These are phyloP conservation scores for Silene uniflora DNA, from an alignment of 148 eudicot species.

Conservation along the genomic window DNA sequence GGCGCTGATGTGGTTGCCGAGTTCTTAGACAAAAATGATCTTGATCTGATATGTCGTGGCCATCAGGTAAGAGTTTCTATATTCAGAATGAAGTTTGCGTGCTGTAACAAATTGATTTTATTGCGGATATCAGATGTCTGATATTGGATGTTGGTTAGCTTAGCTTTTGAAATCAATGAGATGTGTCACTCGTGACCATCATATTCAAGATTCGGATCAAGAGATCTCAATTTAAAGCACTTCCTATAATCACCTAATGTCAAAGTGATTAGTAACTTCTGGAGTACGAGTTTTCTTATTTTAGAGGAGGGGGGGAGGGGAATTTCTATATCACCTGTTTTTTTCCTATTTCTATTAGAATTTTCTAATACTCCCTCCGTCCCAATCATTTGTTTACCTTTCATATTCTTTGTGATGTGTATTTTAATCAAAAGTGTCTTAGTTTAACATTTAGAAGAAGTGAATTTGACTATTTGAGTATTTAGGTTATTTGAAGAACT, in stretches of 20 bases:
- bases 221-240: background rate
- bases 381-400: too few relatives aligned
- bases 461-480: background rate
- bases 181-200: background rate
- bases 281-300: background rate
- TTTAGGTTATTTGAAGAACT: background rate
- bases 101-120: background rate
- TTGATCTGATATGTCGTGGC: conserved; percentile 83
- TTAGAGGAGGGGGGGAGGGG: too few relatives aligned
- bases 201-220: background rate
- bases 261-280: background rate
- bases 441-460: background rate
- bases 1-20: conserved; percentile 72
- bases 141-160: background rate
- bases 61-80: conserved; percentile 61
- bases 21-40: conserved; percentile 68
- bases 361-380: too few relatives aligned
- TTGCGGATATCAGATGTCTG: background rate
- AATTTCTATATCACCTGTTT: too few relatives aligned
- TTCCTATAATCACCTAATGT: background rate
- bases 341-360: background rate
- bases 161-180: background rate
- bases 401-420: too few relatives aligned
- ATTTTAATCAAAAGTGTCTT: too few relatives aligned
- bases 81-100: background rate